These are phyloP conservation scores for Blastobotrys raffinosifermentans DNA, from an alignment of 1,139 yeast species.

Conservation along the genomic window DNA sequence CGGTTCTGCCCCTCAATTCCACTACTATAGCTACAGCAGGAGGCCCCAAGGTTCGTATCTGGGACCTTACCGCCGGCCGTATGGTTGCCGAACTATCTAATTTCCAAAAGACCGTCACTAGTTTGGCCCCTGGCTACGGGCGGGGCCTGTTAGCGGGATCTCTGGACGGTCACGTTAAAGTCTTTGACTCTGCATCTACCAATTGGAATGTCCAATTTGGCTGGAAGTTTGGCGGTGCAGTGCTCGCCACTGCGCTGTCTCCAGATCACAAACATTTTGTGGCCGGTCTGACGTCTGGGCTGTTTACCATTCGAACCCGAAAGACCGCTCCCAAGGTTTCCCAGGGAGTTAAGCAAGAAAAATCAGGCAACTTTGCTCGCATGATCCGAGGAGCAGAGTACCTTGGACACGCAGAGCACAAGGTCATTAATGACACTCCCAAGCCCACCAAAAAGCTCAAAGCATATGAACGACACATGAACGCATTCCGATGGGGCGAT, in stretches of 20 bases:
- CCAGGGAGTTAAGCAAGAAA: conserved; percentile 29
- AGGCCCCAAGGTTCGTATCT: conserved; percentile 79
- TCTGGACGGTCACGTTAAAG: conserved; percentile 93
- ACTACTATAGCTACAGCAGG: conserved; percentile 78
- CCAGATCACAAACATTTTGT: conserved; percentile 88
- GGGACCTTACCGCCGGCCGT: conserved; percentile 84
- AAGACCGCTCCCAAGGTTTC: conserved; percentile 47
- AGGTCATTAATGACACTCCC: conserved; percentile 48
- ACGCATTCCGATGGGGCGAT: conserved; percentile 86
- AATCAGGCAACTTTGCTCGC: conserved; percentile 54
- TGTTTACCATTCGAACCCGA: conserved; percentile 81
- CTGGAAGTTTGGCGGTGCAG: conserved; percentile 96
- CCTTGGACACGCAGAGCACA: conserved; percentile 81
- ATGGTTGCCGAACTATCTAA: conserved; percentile 60
- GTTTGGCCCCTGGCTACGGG: conserved; percentile 58
- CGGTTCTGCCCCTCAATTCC: conserved; percentile 71
- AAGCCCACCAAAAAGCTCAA: conserved; percentile 54
- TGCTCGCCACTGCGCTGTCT: conserved; percentile 80
- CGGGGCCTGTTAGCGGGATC: conserved; percentile 87
- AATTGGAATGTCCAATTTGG: conserved; percentile 91
- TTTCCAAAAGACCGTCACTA: conserved; percentile 90
- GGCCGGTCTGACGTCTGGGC: conserved; percentile 89
- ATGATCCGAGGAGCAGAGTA: conserved; percentile 91
- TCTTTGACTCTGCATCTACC: conserved; percentile 69
- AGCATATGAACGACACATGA: conserved; percentile 75